Evolutionary conservation across 148 eudicot species (phyloP).

Genomic region (Bassia scoparia): DNA sequence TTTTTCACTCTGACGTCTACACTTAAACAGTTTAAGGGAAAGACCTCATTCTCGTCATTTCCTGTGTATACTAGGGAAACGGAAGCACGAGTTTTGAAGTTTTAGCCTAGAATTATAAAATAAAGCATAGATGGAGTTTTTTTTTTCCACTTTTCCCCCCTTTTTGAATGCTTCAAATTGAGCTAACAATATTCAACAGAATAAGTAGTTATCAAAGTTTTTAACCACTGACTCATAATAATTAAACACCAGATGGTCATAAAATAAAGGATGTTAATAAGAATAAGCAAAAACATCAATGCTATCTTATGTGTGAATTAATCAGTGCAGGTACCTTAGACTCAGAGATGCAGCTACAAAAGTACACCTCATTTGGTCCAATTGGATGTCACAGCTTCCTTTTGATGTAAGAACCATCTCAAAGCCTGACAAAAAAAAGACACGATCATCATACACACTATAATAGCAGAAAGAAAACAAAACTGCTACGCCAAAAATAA

Average conservation of each 20-base stretch:
- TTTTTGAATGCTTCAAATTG: not conserved
- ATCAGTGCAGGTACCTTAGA: slow-evolving; percentile 42
- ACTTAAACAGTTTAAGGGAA: not conserved
- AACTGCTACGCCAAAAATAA: not conserved
- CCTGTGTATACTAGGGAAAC: not conserved
- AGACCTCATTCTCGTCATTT: not conserved
- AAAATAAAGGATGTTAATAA: not conserved
- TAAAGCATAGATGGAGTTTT: not conserved
- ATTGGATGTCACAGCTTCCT: slow-evolving; percentile 90
- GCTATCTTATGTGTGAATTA: not conserved
- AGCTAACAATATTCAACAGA: not conserved
- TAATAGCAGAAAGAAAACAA: not conserved
- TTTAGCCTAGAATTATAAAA: not conserved
- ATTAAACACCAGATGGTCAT: too few species aligned
- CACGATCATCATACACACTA: slow-evolving; percentile 3
- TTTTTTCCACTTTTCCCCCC: too few species aligned
- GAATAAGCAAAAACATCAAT: not conserved
- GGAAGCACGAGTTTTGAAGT: not conserved
- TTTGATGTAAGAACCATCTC: slow-evolving; percentile 80
- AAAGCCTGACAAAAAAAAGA: slow-evolving; percentile 57
- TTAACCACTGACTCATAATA: not conserved
- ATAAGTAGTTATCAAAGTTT: not conserved
- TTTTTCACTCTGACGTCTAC: too few species aligned
- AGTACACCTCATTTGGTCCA: slow-evolving; percentile 88
- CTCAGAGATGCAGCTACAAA: slow-evolving; percentile 78